Evolutionary conservation across 2,329 filamentous ascomycete genomes (phyloP).

Genomic region (Fusarium nygamai): DNA sequence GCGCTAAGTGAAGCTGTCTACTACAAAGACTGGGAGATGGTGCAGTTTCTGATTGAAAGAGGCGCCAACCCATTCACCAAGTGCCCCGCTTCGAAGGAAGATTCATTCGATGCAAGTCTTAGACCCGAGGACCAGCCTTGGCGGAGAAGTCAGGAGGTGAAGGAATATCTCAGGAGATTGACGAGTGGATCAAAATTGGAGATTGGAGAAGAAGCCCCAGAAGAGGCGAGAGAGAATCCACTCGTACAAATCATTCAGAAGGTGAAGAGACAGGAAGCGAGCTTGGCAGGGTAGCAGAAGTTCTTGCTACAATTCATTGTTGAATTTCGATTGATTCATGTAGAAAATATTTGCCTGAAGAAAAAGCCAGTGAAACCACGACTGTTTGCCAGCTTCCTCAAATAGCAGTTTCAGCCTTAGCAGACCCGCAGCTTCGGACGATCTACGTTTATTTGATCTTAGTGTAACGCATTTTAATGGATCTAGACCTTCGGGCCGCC

Average conservation of each 20-base stretch:
- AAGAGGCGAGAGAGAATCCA: not conserved
- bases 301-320: too few species aligned
- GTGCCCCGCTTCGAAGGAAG: accelerated
- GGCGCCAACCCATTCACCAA: not conserved
- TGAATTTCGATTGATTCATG: too few species aligned
- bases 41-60: not conserved
- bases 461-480: not conserved
- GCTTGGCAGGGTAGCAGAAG: too few species aligned
- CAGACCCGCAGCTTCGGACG: not conserved
- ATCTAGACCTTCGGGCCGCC: not conserved
- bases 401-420: not conserved
- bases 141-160: not conserved
- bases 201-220: not conserved
- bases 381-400: not conserved
- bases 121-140: not conserved
- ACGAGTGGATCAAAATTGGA: not conserved
- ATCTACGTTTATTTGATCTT: not conserved
- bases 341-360: accelerated
- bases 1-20: not conserved
- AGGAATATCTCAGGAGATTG: not conserved
- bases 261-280: too few species aligned
- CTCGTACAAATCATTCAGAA: not conserved
- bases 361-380: not conserved
- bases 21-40: not conserved
- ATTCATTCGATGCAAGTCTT: not conserved